A percentile compares a stretch with the other conserved stretches of the same genome.
These are phyloP conservation scores for Zalerion maritima DNA, from an alignment of 495 filamentous ascomycete genomes.

Conservation along the genomic window DNA sequence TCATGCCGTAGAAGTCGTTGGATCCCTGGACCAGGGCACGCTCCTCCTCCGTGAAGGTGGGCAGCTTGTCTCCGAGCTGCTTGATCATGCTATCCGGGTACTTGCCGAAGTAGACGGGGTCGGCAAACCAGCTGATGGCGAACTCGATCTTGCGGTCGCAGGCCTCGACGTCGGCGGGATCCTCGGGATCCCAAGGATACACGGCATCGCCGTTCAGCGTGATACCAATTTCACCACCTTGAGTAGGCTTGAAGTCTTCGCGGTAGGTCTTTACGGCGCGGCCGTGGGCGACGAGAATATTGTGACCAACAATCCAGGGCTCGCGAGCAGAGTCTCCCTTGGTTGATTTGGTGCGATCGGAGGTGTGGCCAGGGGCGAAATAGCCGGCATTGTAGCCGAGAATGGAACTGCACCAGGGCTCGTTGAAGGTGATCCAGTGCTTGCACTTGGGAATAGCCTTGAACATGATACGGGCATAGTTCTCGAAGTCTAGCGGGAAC, in stretches of 20 bases:
- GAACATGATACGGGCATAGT: slow-evolving; percentile 44
- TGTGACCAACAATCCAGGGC: slow-evolving; percentile 48
- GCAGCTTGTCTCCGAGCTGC: slow-evolving; percentile 56
- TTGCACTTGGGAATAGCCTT: slow-evolving; percentile 44
- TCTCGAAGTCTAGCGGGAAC: slow-evolving; percentile 44
- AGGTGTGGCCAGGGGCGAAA: slow-evolving; percentile 46
- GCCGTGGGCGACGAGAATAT: slow-evolving; percentile 42
- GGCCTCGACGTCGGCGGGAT: slow-evolving; percentile 42
- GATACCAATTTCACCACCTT: slow-evolving; percentile 47
- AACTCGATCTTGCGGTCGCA: slow-evolving; percentile 52
- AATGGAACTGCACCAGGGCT: slow-evolving; percentile 47
- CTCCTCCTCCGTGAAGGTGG: slow-evolving; percentile 50
- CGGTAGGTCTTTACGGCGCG: slow-evolving; percentile 51
- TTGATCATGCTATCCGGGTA: slow-evolving; percentile 65
- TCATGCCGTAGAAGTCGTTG: slow-evolving; percentile 78
- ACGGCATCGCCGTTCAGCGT: slow-evolving; percentile 48
- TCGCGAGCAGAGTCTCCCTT: slow-evolving; percentile 43
- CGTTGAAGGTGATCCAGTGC: slow-evolving; percentile 54
- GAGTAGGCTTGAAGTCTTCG: slow-evolving; percentile 47
- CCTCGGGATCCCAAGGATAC: slow-evolving; percentile 40
- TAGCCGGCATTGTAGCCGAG: slow-evolving; percentile 44
- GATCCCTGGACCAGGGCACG: slow-evolving; percentile 52
- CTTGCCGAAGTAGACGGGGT: slow-evolving; percentile 61
- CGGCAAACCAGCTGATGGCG: slow-evolving; percentile 53
- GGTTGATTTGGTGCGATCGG: slow-evolving; percentile 37